A percentile compares a stretch with the other conserved stretches of the same genome.
phyloP scores from a whole-genome alignment of 2,329 filamentous ascomycete species.

The Fusarium incarnatum region DNA sequence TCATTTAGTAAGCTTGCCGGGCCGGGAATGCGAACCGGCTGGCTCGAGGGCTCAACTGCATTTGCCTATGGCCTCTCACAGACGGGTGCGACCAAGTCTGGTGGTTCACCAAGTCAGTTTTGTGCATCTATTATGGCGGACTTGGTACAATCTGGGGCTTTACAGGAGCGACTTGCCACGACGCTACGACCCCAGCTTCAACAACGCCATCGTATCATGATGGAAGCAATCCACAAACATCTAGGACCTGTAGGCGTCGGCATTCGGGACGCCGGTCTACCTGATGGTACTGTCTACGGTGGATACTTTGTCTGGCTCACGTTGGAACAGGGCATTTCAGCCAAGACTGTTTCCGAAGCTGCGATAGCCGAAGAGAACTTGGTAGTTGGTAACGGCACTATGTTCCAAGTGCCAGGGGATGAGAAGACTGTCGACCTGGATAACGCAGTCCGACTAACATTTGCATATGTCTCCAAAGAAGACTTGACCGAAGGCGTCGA shows the following conservation, averaged over 20 bases:
- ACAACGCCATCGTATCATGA: conserved; percentile 62
- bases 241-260: conserved; percentile 72
- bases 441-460: conserved; percentile 73
- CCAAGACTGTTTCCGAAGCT: conserved; percentile 66
- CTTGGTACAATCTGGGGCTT: conserved; percentile 57
- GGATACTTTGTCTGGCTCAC: conserved; percentile 90
- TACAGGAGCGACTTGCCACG: conserved; percentile 59
- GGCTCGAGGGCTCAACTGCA: conserved; percentile 77
- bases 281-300: conserved; percentile 67
- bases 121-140: conserved; percentile 63
- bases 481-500: conserved; percentile 74
- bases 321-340: conserved; percentile 64
- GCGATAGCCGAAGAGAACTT: conserved; percentile 73
- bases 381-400: conserved; percentile 73
- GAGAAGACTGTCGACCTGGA: conserved; percentile 66
- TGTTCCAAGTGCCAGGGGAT: conserved; percentile 76
- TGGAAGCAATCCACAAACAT: conserved; percentile 67
- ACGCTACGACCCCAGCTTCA: conserved; percentile 60
- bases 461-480: conserved; percentile 77
- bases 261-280: conserved; percentile 53
- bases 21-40: conserved; percentile 87
- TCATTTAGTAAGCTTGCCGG: conserved; percentile 90
- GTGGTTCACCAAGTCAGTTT: conserved; percentile 69
- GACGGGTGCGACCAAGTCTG: conserved; percentile 66
- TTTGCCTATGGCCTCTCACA: conserved; percentile 64